These are phyloP conservation scores for Trichoderma arundinaceum DNA, from an alignment of 2,329 filamentous ascomycete genomes.

Conservation along the genomic window DNA sequence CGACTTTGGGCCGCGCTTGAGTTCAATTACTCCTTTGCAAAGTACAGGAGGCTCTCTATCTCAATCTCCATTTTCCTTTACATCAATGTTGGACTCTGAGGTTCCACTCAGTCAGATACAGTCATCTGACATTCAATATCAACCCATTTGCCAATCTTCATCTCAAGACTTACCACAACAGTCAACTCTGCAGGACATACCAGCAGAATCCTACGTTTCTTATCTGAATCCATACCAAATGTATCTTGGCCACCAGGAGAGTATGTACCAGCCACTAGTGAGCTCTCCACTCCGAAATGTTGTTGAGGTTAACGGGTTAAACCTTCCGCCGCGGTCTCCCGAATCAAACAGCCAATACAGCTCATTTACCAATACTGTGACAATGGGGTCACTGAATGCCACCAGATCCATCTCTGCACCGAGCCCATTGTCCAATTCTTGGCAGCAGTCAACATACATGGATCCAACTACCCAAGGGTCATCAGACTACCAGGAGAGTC, in stretches of 20 bases:
- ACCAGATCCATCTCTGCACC: conserved; percentile 21
- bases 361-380: neutral
- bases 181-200: neutral
- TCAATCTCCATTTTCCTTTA: conserved; percentile 31
- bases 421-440: neutral
- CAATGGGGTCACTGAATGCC: too few relatives aligned
- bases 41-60: neutral
- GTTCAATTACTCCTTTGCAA: conserved; percentile 38
- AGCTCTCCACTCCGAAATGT: conserved; percentile 40
- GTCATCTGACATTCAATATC: neutral
- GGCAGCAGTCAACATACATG: neutral
- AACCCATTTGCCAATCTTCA: neutral
- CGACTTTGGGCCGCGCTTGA: conserved; percentile 37
- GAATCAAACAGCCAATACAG: neutral
- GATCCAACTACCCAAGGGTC: neutral
- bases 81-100: conserved; percentile 32
- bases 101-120: neutral
- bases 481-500: neutral
- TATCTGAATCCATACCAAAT: conserved; percentile 39
- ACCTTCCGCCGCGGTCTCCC: neutral
- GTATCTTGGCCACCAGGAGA: conserved; percentile 32
- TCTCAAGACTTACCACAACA: neutral
- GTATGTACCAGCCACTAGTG: conserved; percentile 35
- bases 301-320: conserved; percentile 28
- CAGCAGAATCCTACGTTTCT: neutral